phyloP scores from a whole-genome alignment of 352 stramenopile species.

The Pythium sukuiense region DNA sequence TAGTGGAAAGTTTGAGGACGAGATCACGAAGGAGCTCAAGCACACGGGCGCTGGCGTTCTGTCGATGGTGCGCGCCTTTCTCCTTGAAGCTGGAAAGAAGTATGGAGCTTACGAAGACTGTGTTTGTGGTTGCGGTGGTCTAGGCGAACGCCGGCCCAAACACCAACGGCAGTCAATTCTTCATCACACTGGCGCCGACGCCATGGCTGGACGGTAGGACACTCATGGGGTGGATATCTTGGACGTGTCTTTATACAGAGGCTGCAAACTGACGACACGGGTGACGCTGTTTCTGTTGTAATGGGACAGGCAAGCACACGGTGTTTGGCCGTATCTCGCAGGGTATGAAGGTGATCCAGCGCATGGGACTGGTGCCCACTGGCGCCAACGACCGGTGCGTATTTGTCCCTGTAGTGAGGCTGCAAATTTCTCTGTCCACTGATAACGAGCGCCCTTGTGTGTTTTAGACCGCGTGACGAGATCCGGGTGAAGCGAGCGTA shows the following conservation, averaged over 20 bases:
- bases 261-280: too few relatives aligned
- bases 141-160: conserved; percentile 90
- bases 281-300: conserved; percentile 3
- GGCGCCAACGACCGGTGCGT: conserved; percentile 82
- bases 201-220: conserved; percentile 91
- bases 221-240: too few relatives aligned
- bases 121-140: background rate
- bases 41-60: conserved; percentile 93
- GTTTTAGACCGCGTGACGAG: conserved; percentile 67
- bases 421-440: too few relatives aligned
- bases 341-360: conserved; percentile 93
- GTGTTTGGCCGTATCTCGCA: conserved; percentile 91
- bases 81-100: background rate
- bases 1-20: conserved; percentile 93
- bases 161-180: conserved; percentile 94
- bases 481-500: conserved; percentile 75
- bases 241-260: too few relatives aligned
- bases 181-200: conserved; percentile 92
- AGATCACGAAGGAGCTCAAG: conserved; percentile 92
- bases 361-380: conserved; percentile 89
- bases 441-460: background rate
- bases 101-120: background rate
- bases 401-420: background rate
- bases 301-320: conserved; percentile 86
- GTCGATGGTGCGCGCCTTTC: conserved; percentile 61